Conservation (phyloP, 306 rosid genomes). For the Cotoneaster glaucophyllus region DNA sequence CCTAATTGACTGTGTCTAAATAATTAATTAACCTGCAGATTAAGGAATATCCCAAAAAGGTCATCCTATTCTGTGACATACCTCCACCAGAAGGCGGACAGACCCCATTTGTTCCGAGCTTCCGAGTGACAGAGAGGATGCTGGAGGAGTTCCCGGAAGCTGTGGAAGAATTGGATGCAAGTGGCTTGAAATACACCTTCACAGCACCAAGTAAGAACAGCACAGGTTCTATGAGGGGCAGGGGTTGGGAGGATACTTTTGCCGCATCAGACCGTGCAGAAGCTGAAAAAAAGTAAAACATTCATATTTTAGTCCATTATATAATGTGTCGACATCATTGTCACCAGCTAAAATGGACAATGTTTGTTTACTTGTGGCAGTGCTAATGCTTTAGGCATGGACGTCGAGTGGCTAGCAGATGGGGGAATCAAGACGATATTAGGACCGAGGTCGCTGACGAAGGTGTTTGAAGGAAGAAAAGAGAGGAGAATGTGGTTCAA, state of each 20-base stretch:
- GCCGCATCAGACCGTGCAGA: slow-evolving; percentile 46
- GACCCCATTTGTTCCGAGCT: slow-evolving; percentile 82
- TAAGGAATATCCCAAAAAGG: slow-evolving; percentile 54
- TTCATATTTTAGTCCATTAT: not conserved
- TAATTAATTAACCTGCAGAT: slow-evolving; percentile 32
- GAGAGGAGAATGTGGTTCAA: slow-evolving; percentile 86
- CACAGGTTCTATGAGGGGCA: slow-evolving; percentile 69
- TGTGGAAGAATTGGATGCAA: slow-evolving; percentile 52
- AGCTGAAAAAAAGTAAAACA: slow-evolving; percentile 55
- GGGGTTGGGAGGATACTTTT: slow-evolving; percentile 81
- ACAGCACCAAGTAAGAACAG: slow-evolving; percentile 50
- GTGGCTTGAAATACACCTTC: slow-evolving; percentile 59
- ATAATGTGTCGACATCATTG: not conserved
- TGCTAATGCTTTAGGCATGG: slow-evolving; percentile 70
- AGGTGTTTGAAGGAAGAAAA: slow-evolving; percentile 72
- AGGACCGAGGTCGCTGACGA: slow-evolving; percentile 49
- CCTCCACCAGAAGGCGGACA: slow-evolving; percentile 87
- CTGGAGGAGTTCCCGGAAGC: slow-evolving; percentile 60
- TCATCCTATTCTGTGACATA: slow-evolving; percentile 63
- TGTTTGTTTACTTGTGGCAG: slow-evolving; percentile 21
- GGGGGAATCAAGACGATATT: slow-evolving; percentile 58
- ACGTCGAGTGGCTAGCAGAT: slow-evolving; percentile 56
- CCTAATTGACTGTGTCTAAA: not conserved
- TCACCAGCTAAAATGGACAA: not conserved
- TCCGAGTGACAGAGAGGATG: slow-evolving; percentile 61